A percentile compares a stretch with the other conserved stretches of the same genome.
Evolutionary conservation across 1,139 yeast species (phyloP).

Genomic region (Yamadazyma diddensiae): DNA sequence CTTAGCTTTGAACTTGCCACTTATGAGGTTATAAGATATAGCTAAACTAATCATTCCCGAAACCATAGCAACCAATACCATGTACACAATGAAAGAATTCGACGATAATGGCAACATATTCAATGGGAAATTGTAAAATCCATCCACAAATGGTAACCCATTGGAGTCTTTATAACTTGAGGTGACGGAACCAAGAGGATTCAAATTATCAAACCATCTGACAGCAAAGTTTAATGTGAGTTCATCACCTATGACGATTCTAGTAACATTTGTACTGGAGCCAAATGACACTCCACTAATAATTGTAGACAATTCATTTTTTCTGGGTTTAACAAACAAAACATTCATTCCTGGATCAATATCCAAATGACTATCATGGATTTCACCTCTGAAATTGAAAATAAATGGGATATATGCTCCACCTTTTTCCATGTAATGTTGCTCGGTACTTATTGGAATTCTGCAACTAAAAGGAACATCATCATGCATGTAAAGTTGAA

Average conservation of each 20-base stretch:
- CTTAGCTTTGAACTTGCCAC: constrained; percentile 18
- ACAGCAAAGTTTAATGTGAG: constrained; percentile 58
- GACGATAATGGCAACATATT: constrained; percentile 27
- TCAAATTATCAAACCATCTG: constrained; percentile 49
- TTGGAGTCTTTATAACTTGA: constrained; percentile 13
- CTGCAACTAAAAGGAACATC: constrained; percentile 76
- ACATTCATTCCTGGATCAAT: constrained; percentile 60
- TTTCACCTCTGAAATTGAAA: constrained; percentile 64
- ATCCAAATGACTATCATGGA: constrained; percentile 69
- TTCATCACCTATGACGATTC: constrained; percentile 64
- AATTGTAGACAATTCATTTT: constrained; percentile 31
- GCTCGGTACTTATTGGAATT: constrained; percentile 48
- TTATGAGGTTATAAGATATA: constrained; percentile 23
- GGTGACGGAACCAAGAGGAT: constrained; percentile 7
- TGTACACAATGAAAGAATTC: constrained; percentile 19
- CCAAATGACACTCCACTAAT: constrained; percentile 59
- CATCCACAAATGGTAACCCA: constrained; percentile 37
- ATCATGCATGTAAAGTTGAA: constrained; percentile 73
- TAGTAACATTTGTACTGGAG: constrained; percentile 60
- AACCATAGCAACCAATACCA: constrained; percentile 23
- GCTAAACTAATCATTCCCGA: constrained; percentile 25
- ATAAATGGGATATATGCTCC: constrained; percentile 61
- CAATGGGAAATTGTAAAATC: constrained; percentile 41
- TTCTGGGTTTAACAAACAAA: constrained; percentile 43
- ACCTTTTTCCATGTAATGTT: constrained; percentile 41